phyloP scores from a whole-genome alignment of 2,329 filamentous ascomycete genomes.

The Thelonectria rubi region DNA sequence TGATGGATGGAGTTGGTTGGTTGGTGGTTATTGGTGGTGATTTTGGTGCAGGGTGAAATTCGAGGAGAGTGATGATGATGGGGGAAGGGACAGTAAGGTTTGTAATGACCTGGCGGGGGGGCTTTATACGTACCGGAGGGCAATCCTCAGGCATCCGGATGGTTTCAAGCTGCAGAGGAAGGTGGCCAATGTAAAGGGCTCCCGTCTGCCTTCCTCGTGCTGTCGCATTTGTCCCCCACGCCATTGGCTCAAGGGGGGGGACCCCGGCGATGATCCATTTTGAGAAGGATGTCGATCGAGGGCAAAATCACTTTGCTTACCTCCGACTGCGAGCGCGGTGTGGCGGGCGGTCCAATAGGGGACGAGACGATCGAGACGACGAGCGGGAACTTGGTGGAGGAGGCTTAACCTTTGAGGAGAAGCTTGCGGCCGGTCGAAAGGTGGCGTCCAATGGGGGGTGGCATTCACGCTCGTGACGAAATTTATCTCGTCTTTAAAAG shows the following conservation, averaged over 20 bases:
- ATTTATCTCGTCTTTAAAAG: too few species aligned
- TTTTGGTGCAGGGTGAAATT: neutral
- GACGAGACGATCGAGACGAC: too few species aligned
- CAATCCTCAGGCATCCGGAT: constrained; percentile 16
- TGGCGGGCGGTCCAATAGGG: too few species aligned
- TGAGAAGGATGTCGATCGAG: neutral
- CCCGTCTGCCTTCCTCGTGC: neutral
- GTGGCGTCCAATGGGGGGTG: too few species aligned
- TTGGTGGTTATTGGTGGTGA: constrained; percentile 17
- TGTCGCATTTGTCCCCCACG: constrained; percentile 1
- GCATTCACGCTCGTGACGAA: too few species aligned
- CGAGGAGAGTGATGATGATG: constrained; percentile 19
- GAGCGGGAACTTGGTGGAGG: too few species aligned
- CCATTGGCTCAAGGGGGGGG: constrained; percentile 11
- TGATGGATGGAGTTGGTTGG: constrained; percentile 37
- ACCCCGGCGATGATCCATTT: neutral
- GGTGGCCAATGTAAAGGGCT: constrained; percentile 6
- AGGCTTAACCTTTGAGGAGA: too few species aligned
- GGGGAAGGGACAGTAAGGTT: neutral
- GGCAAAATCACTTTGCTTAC: neutral
- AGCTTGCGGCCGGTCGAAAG: too few species aligned
- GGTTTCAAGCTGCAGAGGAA: neutral
- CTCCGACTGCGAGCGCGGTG: too few species aligned
- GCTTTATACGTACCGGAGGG: constrained; percentile 10
- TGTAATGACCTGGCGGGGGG: neutral